phyloP scores from a whole-genome alignment of 2,329 filamentous ascomycete species.

The Pseudocercospora ulei region DNA sequence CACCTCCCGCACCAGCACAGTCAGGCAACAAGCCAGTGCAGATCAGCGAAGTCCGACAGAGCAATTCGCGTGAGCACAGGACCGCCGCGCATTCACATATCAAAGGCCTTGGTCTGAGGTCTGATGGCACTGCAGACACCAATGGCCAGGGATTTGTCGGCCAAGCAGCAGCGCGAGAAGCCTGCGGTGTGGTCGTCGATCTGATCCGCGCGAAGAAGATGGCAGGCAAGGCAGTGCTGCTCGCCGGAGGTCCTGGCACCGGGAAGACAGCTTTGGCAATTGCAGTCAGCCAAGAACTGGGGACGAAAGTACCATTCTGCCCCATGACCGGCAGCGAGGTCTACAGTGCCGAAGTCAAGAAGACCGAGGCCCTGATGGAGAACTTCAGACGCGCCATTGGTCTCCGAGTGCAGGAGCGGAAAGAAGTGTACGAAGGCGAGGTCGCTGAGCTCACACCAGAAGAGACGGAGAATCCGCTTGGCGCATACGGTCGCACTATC shows the following conservation, averaged over 20 bases:
- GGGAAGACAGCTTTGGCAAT: conserved; percentile 95
- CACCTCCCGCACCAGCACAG: conserved; percentile 23
- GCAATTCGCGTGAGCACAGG: conserved; percentile 65
- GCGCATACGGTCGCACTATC: conserved; percentile 95
- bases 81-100: conserved; percentile 97
- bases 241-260: conserved; percentile 89
- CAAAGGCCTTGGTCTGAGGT: conserved; percentile 78
- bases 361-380: conserved; percentile 98
- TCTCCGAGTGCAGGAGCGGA: conserved; percentile 92
- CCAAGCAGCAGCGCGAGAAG: conserved; percentile 81
- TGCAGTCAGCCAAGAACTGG: conserved; percentile 91
- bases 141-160: conserved; percentile 79
- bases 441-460: conserved; percentile 95
- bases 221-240: conserved; percentile 84
- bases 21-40: conserved; percentile 31
- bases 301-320: conserved; percentile 96
- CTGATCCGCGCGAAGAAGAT: conserved; percentile 95
- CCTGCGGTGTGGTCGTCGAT: conserved; percentile 90
- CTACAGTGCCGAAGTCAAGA: conserved; percentile 97
- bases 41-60: conserved; percentile 33
- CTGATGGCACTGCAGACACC: conserved; percentile 75
- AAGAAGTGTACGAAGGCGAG: conserved; percentile 98
- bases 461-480: conserved; percentile 93
- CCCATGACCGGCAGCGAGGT: conserved; percentile 97
- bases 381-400: conserved; percentile 96